A percentile compares a stretch with the other conserved stretches of the same genome.
phyloP scores from a whole-genome alignment of 2,329 filamentous ascomycete species.

The Coniochaeta sp. region DNA sequence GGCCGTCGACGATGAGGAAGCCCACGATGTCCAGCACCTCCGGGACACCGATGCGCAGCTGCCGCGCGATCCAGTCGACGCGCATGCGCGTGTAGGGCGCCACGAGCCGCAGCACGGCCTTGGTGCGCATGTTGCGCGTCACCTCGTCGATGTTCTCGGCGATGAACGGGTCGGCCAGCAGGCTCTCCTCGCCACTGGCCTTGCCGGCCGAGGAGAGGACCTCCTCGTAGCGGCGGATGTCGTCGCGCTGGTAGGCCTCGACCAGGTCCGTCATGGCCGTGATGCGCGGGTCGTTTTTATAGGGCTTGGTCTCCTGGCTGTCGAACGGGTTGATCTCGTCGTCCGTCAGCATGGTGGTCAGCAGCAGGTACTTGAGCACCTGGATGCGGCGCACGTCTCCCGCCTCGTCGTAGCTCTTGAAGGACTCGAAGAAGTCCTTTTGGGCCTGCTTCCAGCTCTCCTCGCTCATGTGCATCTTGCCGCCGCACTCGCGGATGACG shows the following conservation, averaged over 20 bases:
- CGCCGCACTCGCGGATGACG: slow-evolving; percentile 95
- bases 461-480: slow-evolving; percentile 99
- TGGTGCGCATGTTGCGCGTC: slow-evolving; percentile 95
- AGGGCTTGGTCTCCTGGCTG: slow-evolving; percentile 97
- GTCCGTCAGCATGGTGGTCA: slow-evolving; percentile 97
- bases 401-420: slow-evolving; percentile 97
- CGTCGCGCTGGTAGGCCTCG: slow-evolving; percentile 91
- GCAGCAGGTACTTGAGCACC: slow-evolving; percentile 91
- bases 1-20: slow-evolving; percentile 85
- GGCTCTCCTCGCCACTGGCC: slow-evolving; percentile 16
- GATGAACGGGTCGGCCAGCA: slow-evolving; percentile 89
- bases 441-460: slow-evolving; percentile 98
- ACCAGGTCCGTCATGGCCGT: slow-evolving; percentile 96
- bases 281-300: slow-evolving; percentile 91
- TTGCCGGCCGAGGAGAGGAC: slow-evolving; percentile 78
- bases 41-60: slow-evolving; percentile 74
- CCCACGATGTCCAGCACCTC: slow-evolving; percentile 96
- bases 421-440: slow-evolving; percentile 97
- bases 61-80: slow-evolving; percentile 76
- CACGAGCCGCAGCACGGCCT: slow-evolving; percentile 87
- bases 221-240: slow-evolving; percentile 84
- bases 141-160: slow-evolving; percentile 99
- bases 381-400: slow-evolving; percentile 94
- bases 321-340: slow-evolving; percentile 98
- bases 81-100: slow-evolving; percentile 93